Evolutionary conservation across 805 yeast genomes (phyloP), one percentile per base, ranked within the genome.

Genomic region (Pichia paraexigua): DNA sequence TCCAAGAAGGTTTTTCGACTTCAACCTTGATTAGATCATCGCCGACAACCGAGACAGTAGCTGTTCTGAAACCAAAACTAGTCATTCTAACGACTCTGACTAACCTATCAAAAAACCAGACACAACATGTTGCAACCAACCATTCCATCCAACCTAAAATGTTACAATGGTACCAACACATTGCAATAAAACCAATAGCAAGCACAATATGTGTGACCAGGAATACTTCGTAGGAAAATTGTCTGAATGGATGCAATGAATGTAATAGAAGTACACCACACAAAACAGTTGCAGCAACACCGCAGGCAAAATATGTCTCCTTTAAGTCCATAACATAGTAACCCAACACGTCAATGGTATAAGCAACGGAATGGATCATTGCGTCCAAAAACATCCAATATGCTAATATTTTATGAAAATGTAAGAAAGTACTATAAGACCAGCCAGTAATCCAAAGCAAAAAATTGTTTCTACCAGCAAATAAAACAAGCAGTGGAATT

Each of bases 381-480:
- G 65, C 62, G 56, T 74, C 60, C 32, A 72, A 21, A 46, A 70
- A 60, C 62, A 74, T 69, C 3, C 73, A 71, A 59, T 86, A 87
- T 79, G 72, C 66, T 45, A 75, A 63, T 86, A 87, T 82, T 63
- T 73, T 80, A 65, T 87, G 95, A 59, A 77, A 76, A 25, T 72
- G 67, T 58, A 78, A 57, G 55, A 73, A 73, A 40, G 74, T 62
- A 15, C 71, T 53, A 48, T 65, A 69, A 3, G 62, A 54, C 71
- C 73, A 69, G 2, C 75, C 72, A 13, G 75, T 66, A 35, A 71
- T 43, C 67, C 70, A 71, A 48, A 62, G 68, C 56, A 69, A 60
- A 45, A 72, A 62, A 58, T 71, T 72, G 52, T 72, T 72, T 55
- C 76, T 62, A 25, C 76, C 76, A 10, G 74, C 70, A 56, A 74